Evolutionary conservation across 768 basidiomycete genomes (phyloP).

Genomic region (Mycena galericulata): DNA sequence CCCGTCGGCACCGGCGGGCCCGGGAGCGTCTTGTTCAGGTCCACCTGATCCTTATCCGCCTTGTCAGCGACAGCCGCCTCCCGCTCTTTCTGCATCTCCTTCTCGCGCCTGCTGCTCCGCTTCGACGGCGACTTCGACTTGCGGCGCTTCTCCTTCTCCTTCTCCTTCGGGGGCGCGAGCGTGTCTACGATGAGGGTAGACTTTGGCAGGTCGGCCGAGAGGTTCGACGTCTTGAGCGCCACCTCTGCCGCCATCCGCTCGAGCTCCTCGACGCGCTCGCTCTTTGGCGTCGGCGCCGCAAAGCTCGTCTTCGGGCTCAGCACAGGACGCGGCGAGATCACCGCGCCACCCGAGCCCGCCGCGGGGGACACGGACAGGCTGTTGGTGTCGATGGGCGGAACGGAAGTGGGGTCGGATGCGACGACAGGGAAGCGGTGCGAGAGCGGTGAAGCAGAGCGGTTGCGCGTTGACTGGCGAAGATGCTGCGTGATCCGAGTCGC

Average conservation of each 20-base stretch:
- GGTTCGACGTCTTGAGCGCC: constrained; percentile 47
- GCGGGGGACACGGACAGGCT: constrained; percentile 42
- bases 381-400: constrained; percentile 18
- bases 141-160: constrained; percentile 26
- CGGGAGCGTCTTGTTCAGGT: constrained; percentile 71
- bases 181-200: constrained; percentile 7
- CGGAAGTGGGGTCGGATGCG: constrained; percentile 34
- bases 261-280: constrained; percentile 73
- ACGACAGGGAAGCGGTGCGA: constrained; percentile 66
- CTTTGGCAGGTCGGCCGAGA: constrained; percentile 55
- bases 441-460: constrained; percentile 72
- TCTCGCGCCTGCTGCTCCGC: constrained; percentile 29
- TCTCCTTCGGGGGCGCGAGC: constrained; percentile 11
- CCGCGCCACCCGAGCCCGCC: constrained; percentile 46
- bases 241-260: constrained; percentile 81
- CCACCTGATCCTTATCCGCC: no score
- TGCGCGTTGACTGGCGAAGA: constrained; percentile 65
- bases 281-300: constrained; percentile 55
- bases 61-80: not conserved
- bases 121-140: constrained; percentile 20
- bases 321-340: constrained; percentile 77
- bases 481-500: constrained; percentile 71
- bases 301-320: constrained; percentile 69
- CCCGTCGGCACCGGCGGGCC: constrained; percentile 65
- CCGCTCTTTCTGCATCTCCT: constrained; percentile 29